A percentile compares a stretch with the other conserved stretches of the same genome.
Evolutionary conservation across 106 monocot species (phyloP).

Genomic region (Allium cepa): DNA sequence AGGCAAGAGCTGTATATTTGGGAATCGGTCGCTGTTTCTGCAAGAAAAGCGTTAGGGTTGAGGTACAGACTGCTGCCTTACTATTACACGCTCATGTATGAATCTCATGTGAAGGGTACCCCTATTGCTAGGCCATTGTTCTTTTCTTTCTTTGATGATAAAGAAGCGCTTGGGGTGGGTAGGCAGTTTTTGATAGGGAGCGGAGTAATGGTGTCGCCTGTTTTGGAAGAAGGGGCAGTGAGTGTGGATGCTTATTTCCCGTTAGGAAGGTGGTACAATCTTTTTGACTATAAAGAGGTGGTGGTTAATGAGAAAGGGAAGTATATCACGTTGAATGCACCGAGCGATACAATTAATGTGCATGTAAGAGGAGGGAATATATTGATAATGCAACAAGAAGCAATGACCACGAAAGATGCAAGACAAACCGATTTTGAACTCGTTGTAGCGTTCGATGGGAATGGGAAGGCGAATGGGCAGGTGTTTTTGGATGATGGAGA

Average conservation of each 20-base stretch:
- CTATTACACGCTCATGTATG: conserved; percentile 68
- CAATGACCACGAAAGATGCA: neutral
- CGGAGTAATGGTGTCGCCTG: conserved; percentile 21
- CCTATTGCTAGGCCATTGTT: conserved; percentile 74
- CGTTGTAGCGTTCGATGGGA: conserved; percentile 10
- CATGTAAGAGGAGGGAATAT: conserved; percentile 16
- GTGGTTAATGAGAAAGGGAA: neutral
- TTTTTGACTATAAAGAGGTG: conserved; percentile 2
- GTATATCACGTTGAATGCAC: conserved; percentile 6
- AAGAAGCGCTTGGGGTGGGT: conserved; percentile 29
- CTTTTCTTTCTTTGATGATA: conserved; percentile 64
- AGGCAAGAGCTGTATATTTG: conserved; percentile 63
- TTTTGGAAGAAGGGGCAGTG: conserved; percentile 7
- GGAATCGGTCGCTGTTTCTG: conserved; percentile 41
- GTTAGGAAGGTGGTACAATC: conserved; percentile 13
- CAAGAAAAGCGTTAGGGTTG: conserved; percentile 54
- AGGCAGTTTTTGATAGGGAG: conserved; percentile 52
- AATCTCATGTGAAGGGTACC: conserved; percentile 47
- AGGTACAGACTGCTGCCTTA: conserved; percentile 70
- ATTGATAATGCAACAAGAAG: conserved; percentile 9
- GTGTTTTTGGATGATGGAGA: conserved; percentile 20
- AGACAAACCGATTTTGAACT: conserved; percentile 3
- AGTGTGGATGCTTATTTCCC: conserved; percentile 16
- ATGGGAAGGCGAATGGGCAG: conserved; percentile 1
- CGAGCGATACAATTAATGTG: conserved; percentile 10